Evolutionary conservation across 2,329 filamentous ascomycete species (phyloP).

Genomic region (Phaeosphaeria sp.): DNA sequence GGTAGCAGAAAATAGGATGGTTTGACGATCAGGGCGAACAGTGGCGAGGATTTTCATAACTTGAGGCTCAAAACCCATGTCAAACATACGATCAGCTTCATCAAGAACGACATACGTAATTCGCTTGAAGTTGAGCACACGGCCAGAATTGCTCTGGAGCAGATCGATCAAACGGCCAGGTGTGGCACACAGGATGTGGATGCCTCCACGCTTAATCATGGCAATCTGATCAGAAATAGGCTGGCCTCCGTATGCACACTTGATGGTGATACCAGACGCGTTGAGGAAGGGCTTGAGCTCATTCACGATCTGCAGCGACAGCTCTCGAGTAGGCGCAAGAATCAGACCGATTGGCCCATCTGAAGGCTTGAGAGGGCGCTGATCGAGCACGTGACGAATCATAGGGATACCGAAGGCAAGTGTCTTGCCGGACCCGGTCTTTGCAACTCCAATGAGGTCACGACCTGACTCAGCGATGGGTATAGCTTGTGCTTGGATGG

Average conservation of each 20-base stretch:
- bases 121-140: constrained; percentile 87
- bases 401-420: constrained; percentile 94
- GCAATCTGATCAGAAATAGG: constrained; percentile 98
- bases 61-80: constrained; percentile 99
- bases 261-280: constrained; percentile 80
- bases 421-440: constrained; percentile 97
- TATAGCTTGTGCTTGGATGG: constrained; percentile 94
- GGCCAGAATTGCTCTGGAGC: constrained; percentile 89
- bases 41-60: constrained; percentile 96
- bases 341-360: constrained; percentile 90
- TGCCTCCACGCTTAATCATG: constrained; percentile 91
- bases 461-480: constrained; percentile 95
- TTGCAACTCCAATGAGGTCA: constrained; percentile 94
- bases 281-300: constrained; percentile 96
- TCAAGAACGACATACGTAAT: constrained; percentile 96
- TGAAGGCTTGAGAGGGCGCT: constrained; percentile 77
- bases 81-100: constrained; percentile 98
- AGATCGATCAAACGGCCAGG: constrained; percentile 96
- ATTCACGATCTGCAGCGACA: constrained; percentile 90
- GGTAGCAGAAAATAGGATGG: constrained; percentile 94
- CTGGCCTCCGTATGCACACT: constrained; percentile 92
- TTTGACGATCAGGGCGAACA: constrained; percentile 90
- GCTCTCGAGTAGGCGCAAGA: constrained; percentile 91
- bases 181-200: constrained; percentile 88
- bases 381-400: constrained; percentile 98